Evolutionary conservation across 306 rosid species (phyloP).

Genomic region (Glycine tomentella): DNA sequence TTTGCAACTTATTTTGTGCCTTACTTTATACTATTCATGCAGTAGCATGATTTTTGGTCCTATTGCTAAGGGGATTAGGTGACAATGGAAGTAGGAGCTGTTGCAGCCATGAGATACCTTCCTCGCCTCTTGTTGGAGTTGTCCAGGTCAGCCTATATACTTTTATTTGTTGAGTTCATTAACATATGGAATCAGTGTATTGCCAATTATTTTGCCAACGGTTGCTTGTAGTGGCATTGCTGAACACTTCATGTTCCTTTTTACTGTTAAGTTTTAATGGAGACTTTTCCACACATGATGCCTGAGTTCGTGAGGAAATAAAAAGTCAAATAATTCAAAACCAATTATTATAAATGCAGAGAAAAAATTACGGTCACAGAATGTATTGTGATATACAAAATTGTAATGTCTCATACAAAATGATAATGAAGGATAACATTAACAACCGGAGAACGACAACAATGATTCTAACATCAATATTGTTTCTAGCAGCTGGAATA

Average conservation of each 20-base stretch:
- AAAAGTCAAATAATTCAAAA: no score
- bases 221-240: conserved; percentile 4
- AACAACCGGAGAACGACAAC: conserved; percentile 78
- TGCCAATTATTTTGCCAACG: neutral
- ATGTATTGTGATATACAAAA: neutral
- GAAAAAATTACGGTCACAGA: neutral
- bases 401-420: conserved; percentile 26
- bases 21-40: conserved; percentile 23
- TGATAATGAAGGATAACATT: conserved; percentile 62
- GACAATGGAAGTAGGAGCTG: conserved; percentile 99
- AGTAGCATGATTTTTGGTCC: conserved; percentile 46
- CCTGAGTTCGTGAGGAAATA: neutral
- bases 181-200: neutral
- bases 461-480: conserved; percentile 73
- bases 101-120: conserved; percentile 96
- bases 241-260: neutral
- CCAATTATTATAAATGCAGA: neutral
- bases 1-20: conserved; percentile 8
- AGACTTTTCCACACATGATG: neutral
- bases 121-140: conserved; percentile 90
- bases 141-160: conserved; percentile 63
- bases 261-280: neutral
- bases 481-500: no score
- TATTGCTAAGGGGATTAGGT: conserved; percentile 75
- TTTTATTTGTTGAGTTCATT: neutral